Percentiles rank a stretch among this genome's conserved stretches.
These are phyloP conservation scores for Casuarina equisetifolia DNA, from an alignment of 306 rosid genomes.

Conservation along the genomic window DNA sequence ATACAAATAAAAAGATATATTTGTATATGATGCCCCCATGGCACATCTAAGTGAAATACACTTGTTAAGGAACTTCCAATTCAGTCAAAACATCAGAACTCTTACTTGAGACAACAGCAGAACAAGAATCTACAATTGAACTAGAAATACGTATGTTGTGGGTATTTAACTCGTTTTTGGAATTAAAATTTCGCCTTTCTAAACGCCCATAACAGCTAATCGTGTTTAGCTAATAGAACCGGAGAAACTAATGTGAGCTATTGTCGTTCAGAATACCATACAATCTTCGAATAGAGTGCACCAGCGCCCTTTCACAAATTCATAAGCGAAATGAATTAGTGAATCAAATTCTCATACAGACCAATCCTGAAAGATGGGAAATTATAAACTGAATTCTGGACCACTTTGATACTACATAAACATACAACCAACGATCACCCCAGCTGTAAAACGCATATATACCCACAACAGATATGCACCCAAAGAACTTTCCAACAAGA, in stretches of 20 bases:
- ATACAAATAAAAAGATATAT: no score
- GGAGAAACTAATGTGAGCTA: background rate
- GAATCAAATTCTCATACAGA: background rate
- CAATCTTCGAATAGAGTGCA: background rate
- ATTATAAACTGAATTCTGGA: background rate
- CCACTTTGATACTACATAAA: background rate
- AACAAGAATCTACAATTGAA: background rate
- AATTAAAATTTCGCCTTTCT: slow-evolving; percentile 6
- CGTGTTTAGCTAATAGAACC: background rate
- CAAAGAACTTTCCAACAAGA: background rate
- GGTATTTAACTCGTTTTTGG: slow-evolving; percentile 6
- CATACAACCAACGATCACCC: background rate
- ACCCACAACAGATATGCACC: slow-evolving; percentile 10
- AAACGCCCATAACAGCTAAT: slow-evolving; percentile 10
- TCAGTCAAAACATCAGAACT: background rate
- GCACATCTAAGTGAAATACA: no score
- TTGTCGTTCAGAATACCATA: background rate
- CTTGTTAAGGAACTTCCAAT: background rate
- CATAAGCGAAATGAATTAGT: background rate
- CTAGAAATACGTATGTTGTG: background rate
- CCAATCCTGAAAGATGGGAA: background rate
- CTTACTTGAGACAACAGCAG: background rate
- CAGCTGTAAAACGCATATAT: background rate
- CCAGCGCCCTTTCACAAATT: background rate
- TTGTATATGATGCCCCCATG: no score